A percentile compares a stretch with the other conserved stretches of the same genome.
These are phyloP conservation scores for Knufia petricola DNA, from an alignment of 2,329 filamentous ascomycete species.

Conservation along the genomic window DNA sequence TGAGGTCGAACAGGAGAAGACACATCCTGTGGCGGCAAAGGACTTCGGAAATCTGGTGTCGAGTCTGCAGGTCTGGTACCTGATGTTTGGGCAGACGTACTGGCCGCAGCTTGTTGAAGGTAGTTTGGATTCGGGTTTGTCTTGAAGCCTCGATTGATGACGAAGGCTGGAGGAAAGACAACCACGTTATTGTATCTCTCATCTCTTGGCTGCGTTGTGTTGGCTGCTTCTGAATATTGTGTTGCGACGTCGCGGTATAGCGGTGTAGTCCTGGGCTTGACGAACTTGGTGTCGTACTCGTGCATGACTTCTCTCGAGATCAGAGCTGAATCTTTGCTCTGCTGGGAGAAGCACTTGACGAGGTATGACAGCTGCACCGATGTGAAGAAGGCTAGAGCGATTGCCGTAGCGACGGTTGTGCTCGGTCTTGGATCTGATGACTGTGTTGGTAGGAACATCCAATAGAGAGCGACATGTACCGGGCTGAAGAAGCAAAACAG, in stretches of 20 bases:
- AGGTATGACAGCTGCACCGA: conserved; percentile 68
- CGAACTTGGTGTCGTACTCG: conserved; percentile 93
- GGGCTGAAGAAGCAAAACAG: conserved; percentile 89
- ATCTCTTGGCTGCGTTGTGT: conserved; percentile 30
- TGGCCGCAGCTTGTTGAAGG: conserved; percentile 57
- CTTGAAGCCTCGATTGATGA: conserved; percentile 66
- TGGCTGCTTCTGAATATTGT: conserved; percentile 52
- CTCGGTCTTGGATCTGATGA: conserved; percentile 71
- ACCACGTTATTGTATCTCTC: conserved; percentile 47
- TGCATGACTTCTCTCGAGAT: conserved; percentile 87
- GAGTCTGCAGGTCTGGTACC: conserved; percentile 28
- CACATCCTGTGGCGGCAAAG: conserved; percentile 39
- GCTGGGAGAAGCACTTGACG: conserved; percentile 65
- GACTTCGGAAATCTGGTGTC: conserved; percentile 34
- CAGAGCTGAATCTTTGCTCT: conserved; percentile 71
- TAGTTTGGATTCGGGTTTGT: conserved; percentile 80
- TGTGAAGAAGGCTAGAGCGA: conserved; percentile 65
- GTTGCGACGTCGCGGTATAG: conserved; percentile 69
- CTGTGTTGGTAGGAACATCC: conserved; percentile 71
- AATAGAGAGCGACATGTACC: conserved; percentile 83
- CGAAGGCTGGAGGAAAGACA: conserved; percentile 51
- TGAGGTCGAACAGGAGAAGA: conserved; percentile 35
- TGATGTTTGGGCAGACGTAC: conserved; percentile 36
- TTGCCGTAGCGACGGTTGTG: conserved; percentile 71
- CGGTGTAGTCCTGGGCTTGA: conserved; percentile 79